phyloP scores from a whole-genome alignment of 192 early-diverging fungal species.

The Lobosporangium transversale region DNA sequence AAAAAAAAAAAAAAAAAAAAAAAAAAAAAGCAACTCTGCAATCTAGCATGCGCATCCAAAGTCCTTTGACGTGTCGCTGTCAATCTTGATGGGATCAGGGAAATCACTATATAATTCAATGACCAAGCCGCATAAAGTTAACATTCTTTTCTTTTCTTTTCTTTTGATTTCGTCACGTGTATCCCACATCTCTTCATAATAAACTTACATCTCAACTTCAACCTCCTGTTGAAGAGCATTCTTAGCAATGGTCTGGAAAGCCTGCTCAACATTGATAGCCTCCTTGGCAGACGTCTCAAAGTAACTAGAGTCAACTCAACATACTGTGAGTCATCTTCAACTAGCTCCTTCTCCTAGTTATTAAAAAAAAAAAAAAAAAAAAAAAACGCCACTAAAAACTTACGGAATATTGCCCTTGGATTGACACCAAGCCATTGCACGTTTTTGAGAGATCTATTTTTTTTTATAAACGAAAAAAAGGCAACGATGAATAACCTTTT shows the following conservation, averaged over 20 bases:
- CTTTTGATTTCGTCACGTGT: too few relatives aligned
- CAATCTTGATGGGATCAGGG: conserved; percentile 89
- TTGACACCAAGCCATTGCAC: conserved; percentile 96
- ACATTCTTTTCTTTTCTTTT: too few relatives aligned
- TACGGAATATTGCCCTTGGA: conserved; percentile 93
- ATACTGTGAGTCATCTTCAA: too few relatives aligned
- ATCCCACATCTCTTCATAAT: too few relatives aligned
- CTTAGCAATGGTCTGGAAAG: conserved; percentile 96
- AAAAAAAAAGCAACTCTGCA: too few relatives aligned
- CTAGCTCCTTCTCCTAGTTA: too few relatives aligned
- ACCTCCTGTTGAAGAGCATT: conserved; percentile 95
- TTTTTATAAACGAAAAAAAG: neutral
- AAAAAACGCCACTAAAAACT: too few relatives aligned
- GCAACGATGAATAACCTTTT: neutral
- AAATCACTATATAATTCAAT: conserved; percentile 72
- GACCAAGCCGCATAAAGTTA: too few relatives aligned
- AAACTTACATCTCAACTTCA: conserved; percentile 86
- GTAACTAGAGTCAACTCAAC: conserved; percentile 61
- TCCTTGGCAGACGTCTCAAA: conserved; percentile 99
- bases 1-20: too few relatives aligned
- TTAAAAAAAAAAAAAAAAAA: conserved; percentile 17
- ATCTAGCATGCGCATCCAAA: conserved; percentile 75
- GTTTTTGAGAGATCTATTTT: conserved; percentile 89
- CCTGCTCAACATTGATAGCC: conserved; percentile 97
- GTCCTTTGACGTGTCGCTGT: conserved; percentile 73